Base-by-base conservation (phyloP, 2,329 filamentous ascomycete species). In the Paecilomyces sp. region DNA sequence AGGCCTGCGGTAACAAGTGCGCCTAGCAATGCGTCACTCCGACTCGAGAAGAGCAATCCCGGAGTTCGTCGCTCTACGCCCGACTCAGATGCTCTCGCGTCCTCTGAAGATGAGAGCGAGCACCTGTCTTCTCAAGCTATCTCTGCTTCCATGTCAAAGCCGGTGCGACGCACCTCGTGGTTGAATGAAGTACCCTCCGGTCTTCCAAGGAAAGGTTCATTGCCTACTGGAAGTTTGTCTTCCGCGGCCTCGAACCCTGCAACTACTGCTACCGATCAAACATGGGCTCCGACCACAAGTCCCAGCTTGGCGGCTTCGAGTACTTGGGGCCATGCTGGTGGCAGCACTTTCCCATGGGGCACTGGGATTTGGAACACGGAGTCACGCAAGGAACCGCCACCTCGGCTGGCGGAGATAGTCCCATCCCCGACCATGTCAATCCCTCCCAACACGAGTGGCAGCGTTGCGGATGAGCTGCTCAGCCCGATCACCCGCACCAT, bases 81-180 rank as follows among this genome's bases (percentile, higher is more conserved):
- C 24, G 94, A 97, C 72, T 97, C 92, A 3, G 93, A 97, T 72
- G 93, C 91, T 57, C 80, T 97, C 61, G 92, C 89, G 57, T 97
- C 93, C 65, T 97, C 92, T 12, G 94, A 97, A 74, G 94, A 97
- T 73, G 94, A 99, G 74, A 83, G 80, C 60, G 89, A 96, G 62
- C 82, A 86, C 70, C 81, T 81, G 53, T 79, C 84, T 83, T 60
- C 74, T 71, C 68, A 76, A 76, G 63, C 80, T 81, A 67, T 77
- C 72, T 61, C 70, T 73, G 58, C 83, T 79, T 66, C 82, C 78
- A 56, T 82, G 77, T 65, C 75, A 56, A 90, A 87, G 67, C 85
- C 88, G 54, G 83, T 83, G 28, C 85, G 90, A 58, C 85, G 91
- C 63, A 84, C 89, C 54, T 95, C 91, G 47, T 96, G 92, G 90